Conservation (phyloP, 257 asterid species). For the Primulina eburnea region DNA sequence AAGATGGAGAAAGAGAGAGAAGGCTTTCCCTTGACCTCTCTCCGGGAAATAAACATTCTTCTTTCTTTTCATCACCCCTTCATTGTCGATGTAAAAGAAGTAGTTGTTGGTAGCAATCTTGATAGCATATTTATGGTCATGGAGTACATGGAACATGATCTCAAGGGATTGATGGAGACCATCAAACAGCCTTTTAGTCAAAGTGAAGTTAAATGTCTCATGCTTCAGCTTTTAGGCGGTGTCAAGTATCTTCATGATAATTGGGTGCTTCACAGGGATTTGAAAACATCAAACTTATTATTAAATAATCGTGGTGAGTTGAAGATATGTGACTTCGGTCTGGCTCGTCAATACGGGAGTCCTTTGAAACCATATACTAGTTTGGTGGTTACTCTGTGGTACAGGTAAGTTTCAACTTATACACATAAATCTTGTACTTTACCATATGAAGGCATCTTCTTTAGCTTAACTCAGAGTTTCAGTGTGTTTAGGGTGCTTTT, state of each 20-base stretch:
- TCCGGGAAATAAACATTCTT: conserved; percentile 81
- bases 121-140: conserved; percentile 83
- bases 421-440: not conserved
- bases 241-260: conserved; percentile 77
- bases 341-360: conserved; percentile 88
- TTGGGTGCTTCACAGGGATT: conserved; percentile 88
- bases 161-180: conserved; percentile 72
- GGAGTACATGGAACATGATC: conserved; percentile 98
- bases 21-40: conserved; percentile 83
- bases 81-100: conserved; percentile 88
- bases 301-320: conserved; percentile 72
- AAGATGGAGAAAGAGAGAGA: conserved; percentile 88
- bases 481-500: not conserved
- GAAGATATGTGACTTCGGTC: conserved; percentile 90
- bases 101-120: conserved; percentile 69
- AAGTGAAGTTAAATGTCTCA: conserved; percentile 84
- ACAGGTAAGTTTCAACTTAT: conserved; percentile 53
- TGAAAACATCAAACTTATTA: conserved; percentile 81
- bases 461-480: not conserved
- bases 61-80: conserved; percentile 75
- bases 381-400: conserved; percentile 90
- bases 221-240: conserved; percentile 83
- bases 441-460: not conserved
- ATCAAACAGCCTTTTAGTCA: conserved; percentile 77
- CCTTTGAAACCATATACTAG: conserved; percentile 84